Conservation (phyloP, 2,329 filamentous ascomycete species). For the Coniochaeta sp. region DNA sequence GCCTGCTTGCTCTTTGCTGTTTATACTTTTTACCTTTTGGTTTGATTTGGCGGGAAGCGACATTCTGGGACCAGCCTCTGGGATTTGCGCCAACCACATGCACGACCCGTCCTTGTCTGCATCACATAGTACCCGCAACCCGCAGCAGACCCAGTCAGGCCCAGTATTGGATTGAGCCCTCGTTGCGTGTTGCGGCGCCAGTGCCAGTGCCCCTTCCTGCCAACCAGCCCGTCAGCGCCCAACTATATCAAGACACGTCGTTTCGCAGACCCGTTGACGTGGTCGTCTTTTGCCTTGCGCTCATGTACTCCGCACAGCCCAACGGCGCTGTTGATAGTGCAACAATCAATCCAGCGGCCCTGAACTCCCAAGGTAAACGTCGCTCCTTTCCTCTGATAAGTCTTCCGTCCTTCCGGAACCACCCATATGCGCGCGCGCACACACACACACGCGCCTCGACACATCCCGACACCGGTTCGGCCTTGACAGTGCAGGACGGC, state of each 20-base stretch:
- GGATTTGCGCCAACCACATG: constrained; percentile 43
- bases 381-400: constrained; percentile 15
- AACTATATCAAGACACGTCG: constrained; percentile 58
- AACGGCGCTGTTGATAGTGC: constrained; percentile 69
- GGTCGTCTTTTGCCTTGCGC: constrained; percentile 33
- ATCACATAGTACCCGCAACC: constrained; percentile 31
- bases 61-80: constrained; percentile 11
- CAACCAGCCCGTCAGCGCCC: constrained; percentile 29
- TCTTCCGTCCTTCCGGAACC: neutral
- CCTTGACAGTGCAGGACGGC: neutral
- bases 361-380: constrained; percentile 69
- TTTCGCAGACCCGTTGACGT: constrained; percentile 39
- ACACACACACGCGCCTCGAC: no score
- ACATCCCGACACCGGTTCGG: neutral
- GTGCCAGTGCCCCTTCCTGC: constrained; percentile 15
- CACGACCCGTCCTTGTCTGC: constrained; percentile 36
- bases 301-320: constrained; percentile 55
- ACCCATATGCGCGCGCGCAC: neutral
- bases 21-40: constrained; percentile 15
- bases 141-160: constrained; percentile 12
- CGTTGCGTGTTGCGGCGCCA: constrained; percentile 19
- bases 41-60: constrained; percentile 17
- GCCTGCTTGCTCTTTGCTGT: constrained; percentile 9
- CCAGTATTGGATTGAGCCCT: constrained; percentile 20
- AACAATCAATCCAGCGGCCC: constrained; percentile 83